A percentile compares a stretch with the other conserved stretches of the same genome.
These are phyloP conservation scores for Saitozyma podzolica DNA, from an alignment of 768 basidiomycete species.

Conservation along the genomic window DNA sequence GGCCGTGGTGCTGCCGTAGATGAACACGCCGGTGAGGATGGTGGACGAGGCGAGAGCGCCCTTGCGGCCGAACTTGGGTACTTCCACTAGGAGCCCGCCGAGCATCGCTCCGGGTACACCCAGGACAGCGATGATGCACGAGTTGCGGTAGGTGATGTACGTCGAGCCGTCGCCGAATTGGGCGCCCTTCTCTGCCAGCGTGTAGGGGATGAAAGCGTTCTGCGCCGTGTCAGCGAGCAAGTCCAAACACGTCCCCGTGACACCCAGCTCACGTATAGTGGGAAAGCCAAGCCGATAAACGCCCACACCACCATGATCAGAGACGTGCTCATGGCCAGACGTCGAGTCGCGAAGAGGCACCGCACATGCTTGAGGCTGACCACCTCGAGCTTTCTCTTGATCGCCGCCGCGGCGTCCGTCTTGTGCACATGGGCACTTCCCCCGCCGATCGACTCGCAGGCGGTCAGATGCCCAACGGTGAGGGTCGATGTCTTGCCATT, in stretches of 20 bases:
- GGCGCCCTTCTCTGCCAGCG: conserved; percentile 67
- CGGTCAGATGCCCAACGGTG: conserved; percentile 58
- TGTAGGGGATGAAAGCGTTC: conserved; percentile 56
- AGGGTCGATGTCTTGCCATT: conserved; percentile 61
- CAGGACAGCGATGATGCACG: conserved; percentile 62
- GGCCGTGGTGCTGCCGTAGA: conserved; percentile 74
- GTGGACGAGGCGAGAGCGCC: conserved; percentile 69
- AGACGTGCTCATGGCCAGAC: conserved; percentile 67
- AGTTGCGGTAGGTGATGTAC: conserved; percentile 74
- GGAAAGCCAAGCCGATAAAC: conserved; percentile 74
- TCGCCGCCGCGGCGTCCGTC: conserved; percentile 54
- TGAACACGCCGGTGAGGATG: conserved; percentile 73
- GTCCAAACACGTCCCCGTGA: not conserved
- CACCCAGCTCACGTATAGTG: conserved; percentile 53
- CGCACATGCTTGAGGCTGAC: conserved; percentile 60
- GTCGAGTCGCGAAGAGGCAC: conserved; percentile 64
- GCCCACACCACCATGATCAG: conserved; percentile 64
- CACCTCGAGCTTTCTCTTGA: conserved; percentile 55
- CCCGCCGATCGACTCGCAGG: conserved; percentile 15
- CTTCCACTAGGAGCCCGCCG: conserved; percentile 70
- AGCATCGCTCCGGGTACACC: conserved; percentile 72
- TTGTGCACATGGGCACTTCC: conserved; percentile 8
- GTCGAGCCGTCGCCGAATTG: conserved; percentile 69
- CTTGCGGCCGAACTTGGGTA: conserved; percentile 64
- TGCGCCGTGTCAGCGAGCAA: conserved; percentile 39